phyloP scores from a whole-genome alignment of 2,329 filamentous ascomycete genomes.

The Trichoderma sp. region DNA sequence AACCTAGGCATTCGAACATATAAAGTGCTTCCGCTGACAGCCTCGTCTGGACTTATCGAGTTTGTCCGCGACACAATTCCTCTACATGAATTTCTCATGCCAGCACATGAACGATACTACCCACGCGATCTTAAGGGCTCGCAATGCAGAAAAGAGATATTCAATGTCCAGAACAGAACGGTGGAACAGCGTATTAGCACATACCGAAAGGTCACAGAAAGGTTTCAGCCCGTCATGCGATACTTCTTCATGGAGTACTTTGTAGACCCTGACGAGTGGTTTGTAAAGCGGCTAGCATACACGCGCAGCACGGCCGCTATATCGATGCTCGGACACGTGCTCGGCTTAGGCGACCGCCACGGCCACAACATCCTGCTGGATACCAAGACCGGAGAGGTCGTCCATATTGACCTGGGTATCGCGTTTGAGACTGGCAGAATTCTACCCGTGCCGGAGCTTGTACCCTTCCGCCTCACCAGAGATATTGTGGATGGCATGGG shows the following conservation, averaged over 20 bases:
- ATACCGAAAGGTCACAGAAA: conserved; percentile 75
- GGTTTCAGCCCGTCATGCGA: conserved; percentile 88
- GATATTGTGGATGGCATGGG: conserved; percentile 98
- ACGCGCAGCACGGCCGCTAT: conserved; percentile 91
- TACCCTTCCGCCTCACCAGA: conserved; percentile 90
- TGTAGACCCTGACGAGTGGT: conserved; percentile 94
- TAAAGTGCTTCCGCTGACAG: conserved; percentile 88
- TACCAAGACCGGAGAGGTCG: conserved; percentile 82
- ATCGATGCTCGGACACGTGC: conserved; percentile 88
- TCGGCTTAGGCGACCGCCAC: conserved; percentile 91
- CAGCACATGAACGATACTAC: conserved; percentile 82
- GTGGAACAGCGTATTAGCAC: conserved; percentile 69
- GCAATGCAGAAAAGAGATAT: conserved; percentile 77
- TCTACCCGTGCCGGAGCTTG: conserved; percentile 90
- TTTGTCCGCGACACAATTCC: conserved; percentile 94
- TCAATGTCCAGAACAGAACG: conserved; percentile 66
- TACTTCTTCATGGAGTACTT: conserved; percentile 98
- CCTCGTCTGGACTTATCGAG: conserved; percentile 87
- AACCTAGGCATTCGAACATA: conserved; percentile 92
- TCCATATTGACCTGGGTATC: conserved; percentile 95
- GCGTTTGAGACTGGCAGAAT: conserved; percentile 96
- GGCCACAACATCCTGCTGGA: conserved; percentile 97
- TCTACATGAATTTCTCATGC: conserved; percentile 86
- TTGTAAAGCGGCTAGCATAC: conserved; percentile 82
- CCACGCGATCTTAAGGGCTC: conserved; percentile 77